Evolutionary conservation across 345 rosid genomes (phyloP), one percentile per base, ranked within the genome.

Genomic region (Gossypium stocksii): DNA sequence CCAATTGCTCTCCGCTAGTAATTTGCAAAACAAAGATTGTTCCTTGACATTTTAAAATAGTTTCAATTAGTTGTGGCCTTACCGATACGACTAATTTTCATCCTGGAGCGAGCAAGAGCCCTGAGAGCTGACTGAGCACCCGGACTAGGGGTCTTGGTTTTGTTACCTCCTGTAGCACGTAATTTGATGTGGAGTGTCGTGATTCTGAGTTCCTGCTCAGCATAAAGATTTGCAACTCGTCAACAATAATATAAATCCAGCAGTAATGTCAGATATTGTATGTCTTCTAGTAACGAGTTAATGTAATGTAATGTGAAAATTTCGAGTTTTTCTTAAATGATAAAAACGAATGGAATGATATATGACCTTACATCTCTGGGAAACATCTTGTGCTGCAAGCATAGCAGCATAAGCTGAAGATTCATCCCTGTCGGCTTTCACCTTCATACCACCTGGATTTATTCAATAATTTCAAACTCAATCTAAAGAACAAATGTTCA

Each of bases 321-420:
- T 16, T 41, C 15, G 41, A 7, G 25, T 17, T 63, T n/a, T 10
- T 64, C 15, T 38, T 63, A 9, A 63, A 3, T 14, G 48, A 38
- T 17, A 38, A 38, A 63, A 52, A 52, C 22, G 6, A 64, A 27
- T 41, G 46, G 14, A 64, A 14, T 41, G n/a, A 20, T 62, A 16
- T 62, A 62, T 62, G 51, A 43, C 69, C 69, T 65, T 65, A 52
- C 69, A 65, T 65, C 69, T 65, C 27, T 65, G 52, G 15, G 51
- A 65, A 65, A 43, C 69, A 43, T 65, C 69, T n/a, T n/a, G n/a
- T n/a, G n/a, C n/a, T n/a, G n/a, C n/a, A n/a, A n/a, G n/a, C n/a
- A n/a, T n/a, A n/a, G n/a, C n/a, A n/a, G n/a, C n/a, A n/a, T n/a
- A n/a, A n/a, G n/a, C n/a, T n/a, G n/a, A n/a, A n/a, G n/a, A n/a